A percentile compares a stretch with the other conserved stretches of the same genome.
Evolutionary conservation across 768 basidiomycete species (phyloP).

Genomic region (Clathrus columnatus): DNA sequence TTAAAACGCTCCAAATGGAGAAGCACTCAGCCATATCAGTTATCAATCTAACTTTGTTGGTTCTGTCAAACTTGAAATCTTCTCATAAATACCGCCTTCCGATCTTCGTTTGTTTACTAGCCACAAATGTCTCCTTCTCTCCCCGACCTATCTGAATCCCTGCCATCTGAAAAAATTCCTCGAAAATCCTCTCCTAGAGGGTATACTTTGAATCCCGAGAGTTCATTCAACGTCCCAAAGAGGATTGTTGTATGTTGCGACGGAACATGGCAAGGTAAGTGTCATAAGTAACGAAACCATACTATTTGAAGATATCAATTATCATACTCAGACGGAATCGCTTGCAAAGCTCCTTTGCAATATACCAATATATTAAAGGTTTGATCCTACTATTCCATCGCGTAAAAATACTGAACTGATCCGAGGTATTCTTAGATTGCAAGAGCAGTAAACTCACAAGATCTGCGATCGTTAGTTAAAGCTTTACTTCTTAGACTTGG

Average conservation of each 20-base stretch:
- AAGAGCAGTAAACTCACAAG: conserved; percentile 22
- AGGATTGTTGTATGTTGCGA: conserved; percentile 69
- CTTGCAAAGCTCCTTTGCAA: conserved; percentile 13
- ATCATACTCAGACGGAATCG: conserved; percentile 31
- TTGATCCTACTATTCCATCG: neutral
- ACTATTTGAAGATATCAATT: neutral
- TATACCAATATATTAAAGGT: conserved; percentile 6
- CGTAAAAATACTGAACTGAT: no score
- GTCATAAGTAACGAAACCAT: neutral
- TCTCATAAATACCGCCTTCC: no score
- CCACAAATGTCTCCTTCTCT: no score
- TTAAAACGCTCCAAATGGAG: no score
- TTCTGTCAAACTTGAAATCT: no score
- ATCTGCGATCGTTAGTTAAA: conserved; percentile 21
- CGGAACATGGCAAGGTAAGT: conserved; percentile 38
- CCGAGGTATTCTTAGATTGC: no score
- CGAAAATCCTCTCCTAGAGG: neutral
- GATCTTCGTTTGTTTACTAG: no score
- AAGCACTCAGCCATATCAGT: no score
- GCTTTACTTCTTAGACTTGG: neutral
- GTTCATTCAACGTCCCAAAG: conserved; percentile 26
- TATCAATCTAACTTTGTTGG: no score
- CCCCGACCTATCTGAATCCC: no score
- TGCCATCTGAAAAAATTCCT: no score
- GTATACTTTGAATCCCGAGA: neutral